A percentile compares a stretch with the other conserved stretches of the same genome.
Conservation (phyloP, 192 early-diverging fungal species). For the Neocallimastix lanati region DNA sequence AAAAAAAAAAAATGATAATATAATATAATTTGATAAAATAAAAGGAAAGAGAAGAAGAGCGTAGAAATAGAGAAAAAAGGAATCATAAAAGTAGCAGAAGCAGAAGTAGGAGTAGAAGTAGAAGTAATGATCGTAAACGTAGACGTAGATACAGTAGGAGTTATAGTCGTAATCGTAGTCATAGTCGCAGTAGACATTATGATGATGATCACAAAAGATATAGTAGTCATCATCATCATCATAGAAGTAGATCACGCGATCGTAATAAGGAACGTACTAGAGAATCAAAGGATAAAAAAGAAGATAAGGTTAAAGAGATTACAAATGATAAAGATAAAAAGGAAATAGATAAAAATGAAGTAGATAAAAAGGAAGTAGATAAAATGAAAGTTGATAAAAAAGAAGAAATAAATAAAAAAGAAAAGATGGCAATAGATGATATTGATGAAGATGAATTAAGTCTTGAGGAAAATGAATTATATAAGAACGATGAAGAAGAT, state of each 20-base stretch:
- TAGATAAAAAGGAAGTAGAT: too few species aligned
- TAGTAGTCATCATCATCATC: conserved; percentile 2
- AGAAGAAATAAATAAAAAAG: too few species aligned
- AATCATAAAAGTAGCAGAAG: too few species aligned
- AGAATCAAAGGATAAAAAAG: not conserved
- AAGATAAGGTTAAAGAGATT: not conserved
- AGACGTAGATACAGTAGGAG: not conserved
- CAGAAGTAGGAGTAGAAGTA: not conserved
- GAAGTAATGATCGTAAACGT: not conserved
- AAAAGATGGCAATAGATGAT: not conserved
- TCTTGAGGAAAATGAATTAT: not conserved
- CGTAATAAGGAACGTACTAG: too few species aligned
- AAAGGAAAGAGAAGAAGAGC: not conserved
- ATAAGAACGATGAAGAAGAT: not conserved
- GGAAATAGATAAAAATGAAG: too few species aligned
- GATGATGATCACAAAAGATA: conserved; percentile 5
- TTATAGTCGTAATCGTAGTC: too few species aligned
- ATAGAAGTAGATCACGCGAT: not conserved
- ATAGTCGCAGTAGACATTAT: conserved; percentile 9
- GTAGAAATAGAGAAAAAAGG: not conserved
- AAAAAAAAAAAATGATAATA: too few species aligned
- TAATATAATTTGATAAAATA: too few species aligned
- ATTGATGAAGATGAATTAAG: not conserved
- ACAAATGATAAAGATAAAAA: not conserved
- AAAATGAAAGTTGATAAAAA: too few species aligned